Base-by-base conservation (phyloP, 163 green algal genomes). In the Trebouxia gelatinosa region DNA sequence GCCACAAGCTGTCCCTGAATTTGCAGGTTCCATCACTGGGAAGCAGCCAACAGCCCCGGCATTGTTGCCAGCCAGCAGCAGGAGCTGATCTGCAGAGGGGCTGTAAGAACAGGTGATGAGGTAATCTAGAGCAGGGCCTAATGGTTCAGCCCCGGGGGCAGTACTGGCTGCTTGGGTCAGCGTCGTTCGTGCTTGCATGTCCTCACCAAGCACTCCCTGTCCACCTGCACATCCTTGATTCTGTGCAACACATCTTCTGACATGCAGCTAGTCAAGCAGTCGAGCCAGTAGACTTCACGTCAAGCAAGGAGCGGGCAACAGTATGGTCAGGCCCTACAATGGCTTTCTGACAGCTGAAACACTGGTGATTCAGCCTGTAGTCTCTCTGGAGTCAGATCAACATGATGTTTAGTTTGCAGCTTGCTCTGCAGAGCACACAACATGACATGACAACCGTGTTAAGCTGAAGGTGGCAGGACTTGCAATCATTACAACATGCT, bases 31-130 rank as follows among this genome's bases (percentile, higher is more conserved):
- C 43, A 5, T 43, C 68, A 76, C 68, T 62, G 68, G 46, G 40
- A 76, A 76, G 68, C 40, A 62, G 31, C 68, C 68, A 62, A 61
- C 39, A 64, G 46, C 43, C 40, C 68, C 68, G 40, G 43, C 29
- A 16, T 59, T 76, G 40, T 39, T 62, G 7, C 68, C 68, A 34
- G 68, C 68, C 31, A 61, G 16, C 26, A 76, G 40, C 13, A 59
- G 29, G 3, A 76, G 68, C 68, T 76, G 39, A 76, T 62, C 32
- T 29, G 9, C 46, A 13, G 11, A 31, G n/a, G 11, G 19, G 31
- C 13, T 59, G 13, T 76, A 72, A 7, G 37, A 16, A 38, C 68
- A 76, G 40, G 23, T 43, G 19, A 76, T 76, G 68, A 76, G 68
- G 40, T 76, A 76, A 46, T 76, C 68, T 13, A 76, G 68, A 17